Percentiles rank a stretch among this genome's conserved stretches.
phyloP scores from a whole-genome alignment of 768 basidiomycete genomes.

The Udeniomyces megalosporus region DNA sequence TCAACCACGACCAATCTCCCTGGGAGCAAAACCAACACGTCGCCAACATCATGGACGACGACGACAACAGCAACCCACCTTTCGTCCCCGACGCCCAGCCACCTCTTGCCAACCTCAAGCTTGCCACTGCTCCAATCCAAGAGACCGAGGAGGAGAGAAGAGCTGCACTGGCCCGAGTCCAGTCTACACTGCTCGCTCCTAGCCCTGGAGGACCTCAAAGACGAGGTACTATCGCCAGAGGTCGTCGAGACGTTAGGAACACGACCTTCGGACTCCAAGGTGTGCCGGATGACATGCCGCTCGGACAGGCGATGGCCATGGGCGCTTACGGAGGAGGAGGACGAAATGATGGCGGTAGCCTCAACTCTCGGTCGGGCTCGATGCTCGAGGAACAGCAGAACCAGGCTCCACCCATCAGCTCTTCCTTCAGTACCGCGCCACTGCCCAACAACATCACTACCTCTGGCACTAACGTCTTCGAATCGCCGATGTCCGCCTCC shows the following conservation, averaged over 20 bases:
- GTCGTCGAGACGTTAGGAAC: conserved; percentile 31
- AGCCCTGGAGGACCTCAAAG: conserved; percentile 18
- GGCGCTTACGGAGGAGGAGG: conserved; percentile 2
- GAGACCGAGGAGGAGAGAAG: conserved; percentile 29
- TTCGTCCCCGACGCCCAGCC: background rate
- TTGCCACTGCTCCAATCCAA: conserved; percentile 26
- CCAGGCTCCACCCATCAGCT: conserved; percentile 5
- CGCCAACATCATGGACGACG: conserved; percentile 21
- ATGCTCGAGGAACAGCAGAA: background rate
- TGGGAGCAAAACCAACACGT: conserved; percentile 21
- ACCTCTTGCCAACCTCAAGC: conserved; percentile 18
- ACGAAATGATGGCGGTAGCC: no score
- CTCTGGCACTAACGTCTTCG: conserved; percentile 4
- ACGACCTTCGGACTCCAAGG: conserved; percentile 25
- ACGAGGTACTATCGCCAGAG: conserved; percentile 27
- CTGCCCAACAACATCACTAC: conserved; percentile 17
- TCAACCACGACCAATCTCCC: conserved; percentile 29
- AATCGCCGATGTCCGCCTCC: background rate
- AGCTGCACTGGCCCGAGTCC: conserved; percentile 28
- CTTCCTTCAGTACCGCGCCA: conserved; percentile 9
- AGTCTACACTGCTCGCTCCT: conserved; percentile 28
- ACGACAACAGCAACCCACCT: conserved; percentile 19
- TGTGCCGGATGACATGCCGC: conserved; percentile 22
- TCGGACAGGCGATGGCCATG: conserved; percentile 19
- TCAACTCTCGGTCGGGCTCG: conserved; percentile 4